Percentiles rank a stretch among this genome's conserved stretches.
Conservation (phyloP, 2,329 filamentous ascomycete genomes). For the Neurospora sp. region DNA sequence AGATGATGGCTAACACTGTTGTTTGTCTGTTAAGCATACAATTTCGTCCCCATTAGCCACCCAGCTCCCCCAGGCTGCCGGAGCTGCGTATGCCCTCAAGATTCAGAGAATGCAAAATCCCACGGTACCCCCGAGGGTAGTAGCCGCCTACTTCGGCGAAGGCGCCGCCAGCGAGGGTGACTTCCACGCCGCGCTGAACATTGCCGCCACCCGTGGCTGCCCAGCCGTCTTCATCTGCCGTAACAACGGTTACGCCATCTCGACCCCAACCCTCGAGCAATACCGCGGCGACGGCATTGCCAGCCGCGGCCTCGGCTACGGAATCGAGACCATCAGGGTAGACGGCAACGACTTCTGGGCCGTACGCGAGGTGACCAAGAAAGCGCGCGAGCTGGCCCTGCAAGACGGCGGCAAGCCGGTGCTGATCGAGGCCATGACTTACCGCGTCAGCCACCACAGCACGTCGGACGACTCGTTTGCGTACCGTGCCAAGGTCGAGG, state of each 20-base stretch:
- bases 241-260: conserved; percentile 78
- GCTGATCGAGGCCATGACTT: conserved; percentile 91
- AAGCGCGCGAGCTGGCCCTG: conserved; percentile 69
- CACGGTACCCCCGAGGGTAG: conserved; percentile 48
- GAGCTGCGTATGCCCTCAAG: conserved; percentile 71
- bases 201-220: conserved; percentile 66
- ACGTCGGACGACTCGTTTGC: conserved; percentile 96
- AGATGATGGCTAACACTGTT: conserved; percentile 8
- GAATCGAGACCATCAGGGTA: conserved; percentile 74
- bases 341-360: conserved; percentile 79
- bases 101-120: conserved; percentile 59
- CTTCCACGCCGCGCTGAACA: conserved; percentile 74
- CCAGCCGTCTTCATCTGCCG: conserved; percentile 72
- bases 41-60: conserved; percentile 71
- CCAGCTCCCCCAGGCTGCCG: conserved; percentile 70
- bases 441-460: conserved; percentile 92
- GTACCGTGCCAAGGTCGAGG: conserved; percentile 85
- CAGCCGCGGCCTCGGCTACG: conserved; percentile 66
- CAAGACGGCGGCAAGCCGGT: conserved; percentile 73
- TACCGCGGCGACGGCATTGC: conserved; percentile 78
- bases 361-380: conserved; percentile 57
- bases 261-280: conserved; percentile 69
- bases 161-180: conserved; percentile 74
- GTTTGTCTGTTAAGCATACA: conserved; percentile 43
- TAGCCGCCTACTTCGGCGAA: conserved; percentile 72